Evolutionary conservation across 2,329 filamentous ascomycete species (phyloP).

Genomic region (Fusarium nisikadoi): DNA sequence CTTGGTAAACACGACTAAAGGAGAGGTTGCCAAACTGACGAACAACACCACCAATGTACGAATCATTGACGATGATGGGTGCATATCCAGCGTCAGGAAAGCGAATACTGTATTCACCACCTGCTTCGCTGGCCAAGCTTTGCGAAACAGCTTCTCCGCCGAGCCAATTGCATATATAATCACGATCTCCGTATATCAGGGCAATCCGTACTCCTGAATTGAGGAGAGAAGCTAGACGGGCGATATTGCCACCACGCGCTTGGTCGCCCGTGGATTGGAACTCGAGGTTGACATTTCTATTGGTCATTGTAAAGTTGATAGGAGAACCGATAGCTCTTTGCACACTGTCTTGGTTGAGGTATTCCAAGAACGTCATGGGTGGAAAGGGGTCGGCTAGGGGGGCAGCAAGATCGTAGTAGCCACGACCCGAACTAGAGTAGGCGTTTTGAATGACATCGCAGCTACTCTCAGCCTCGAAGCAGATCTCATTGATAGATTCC

Average conservation of each 20-base stretch:
- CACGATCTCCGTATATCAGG: constrained; percentile 74
- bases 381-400: constrained; percentile 69
- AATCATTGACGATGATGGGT: constrained; percentile 74
- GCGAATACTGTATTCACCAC: constrained; percentile 57
- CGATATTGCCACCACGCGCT: constrained; percentile 69
- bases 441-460: constrained; percentile 64
- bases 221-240: constrained; percentile 69
- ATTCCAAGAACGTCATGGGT: constrained; percentile 68
- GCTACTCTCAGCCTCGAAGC: constrained; percentile 59
- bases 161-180: constrained; percentile 74
- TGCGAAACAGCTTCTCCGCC: constrained; percentile 81
- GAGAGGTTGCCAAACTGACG: constrained; percentile 81
- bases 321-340: constrained; percentile 70
- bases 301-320: constrained; percentile 67
- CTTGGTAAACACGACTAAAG: constrained; percentile 73
- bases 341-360: constrained; percentile 69
- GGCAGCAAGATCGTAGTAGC: constrained; percentile 71
- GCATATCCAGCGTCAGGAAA: constrained; percentile 78
- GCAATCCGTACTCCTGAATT: constrained; percentile 73
- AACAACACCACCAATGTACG: constrained; percentile 76
- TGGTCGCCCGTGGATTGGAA: constrained; percentile 68
- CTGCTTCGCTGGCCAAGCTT: constrained; percentile 63
- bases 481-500: constrained; percentile 56
- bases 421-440: constrained; percentile 66
- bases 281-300: constrained; percentile 56